Base-by-base conservation (phyloP, 202 grass and related monocot species). In the Hordeum pubiflorum region DNA sequence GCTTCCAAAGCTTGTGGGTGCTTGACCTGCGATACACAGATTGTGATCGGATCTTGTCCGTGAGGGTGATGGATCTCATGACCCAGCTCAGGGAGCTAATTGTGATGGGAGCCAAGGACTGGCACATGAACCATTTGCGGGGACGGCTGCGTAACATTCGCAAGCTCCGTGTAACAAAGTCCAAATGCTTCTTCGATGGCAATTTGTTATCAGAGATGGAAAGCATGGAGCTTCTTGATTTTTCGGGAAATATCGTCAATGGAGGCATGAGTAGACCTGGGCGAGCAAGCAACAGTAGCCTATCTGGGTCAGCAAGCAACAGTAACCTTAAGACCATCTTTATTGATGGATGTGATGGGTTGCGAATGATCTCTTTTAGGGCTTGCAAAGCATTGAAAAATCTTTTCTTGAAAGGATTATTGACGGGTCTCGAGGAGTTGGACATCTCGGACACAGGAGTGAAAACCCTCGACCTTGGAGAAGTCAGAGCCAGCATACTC, bases 401-500 rank as follows among this genome's bases (percentile, higher is more conserved):
- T 0, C 0, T 72, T 0, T 1, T 79, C 0, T 13, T 79, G 1
- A 64, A 4, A 17, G 75, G 66, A 11, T 40, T 15, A 0, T 40
- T 79, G 8, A 0, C 0, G 0, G 3, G 0, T 2, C 32, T 85
- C 0, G 1, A 0, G 32, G 75, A 85, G 31, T 4, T 85, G 2
- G 75, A 85, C 11, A 9, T 85, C 31, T 85, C 75, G 0, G 10
- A 29, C 3, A 84, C 82, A 71, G 0, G 4, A 15, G 6, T 84
- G 6, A 27, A 6, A 71, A 70, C 27, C 0, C 20, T 79, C 2
- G 43, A 85, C 22, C 67, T 85, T 3, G 20, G 57, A 22, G 43
- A 6, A 22, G 26, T 27, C 2, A 3, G 2, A 27, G 7, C 2
- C 20, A 38, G 41, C 4, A 13, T 4, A 2, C 0, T 2, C 10